phyloP scores from a whole-genome alignment of 192 early-diverging fungal species.

The Phycomyces blakesleeanus region DNA sequence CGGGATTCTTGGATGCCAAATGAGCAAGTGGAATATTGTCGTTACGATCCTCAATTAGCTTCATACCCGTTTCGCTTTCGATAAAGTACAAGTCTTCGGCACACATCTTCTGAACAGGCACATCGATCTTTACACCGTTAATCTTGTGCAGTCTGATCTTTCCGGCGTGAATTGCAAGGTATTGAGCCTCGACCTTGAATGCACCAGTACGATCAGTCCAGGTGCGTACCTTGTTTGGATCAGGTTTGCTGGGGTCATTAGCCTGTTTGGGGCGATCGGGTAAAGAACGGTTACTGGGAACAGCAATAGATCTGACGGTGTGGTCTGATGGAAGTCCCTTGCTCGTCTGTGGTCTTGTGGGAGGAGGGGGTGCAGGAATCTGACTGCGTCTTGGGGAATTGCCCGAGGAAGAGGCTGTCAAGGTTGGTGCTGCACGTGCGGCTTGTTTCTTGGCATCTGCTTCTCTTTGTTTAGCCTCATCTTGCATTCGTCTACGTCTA shows the following conservation, averaged over 20 bases:
- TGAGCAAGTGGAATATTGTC: slow-evolving; percentile 34
- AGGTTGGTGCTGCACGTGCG: background rate
- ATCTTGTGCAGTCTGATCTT: slow-evolving; percentile 91
- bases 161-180: slow-evolving; percentile 70
- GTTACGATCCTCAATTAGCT: slow-evolving; percentile 18
- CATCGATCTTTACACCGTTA: slow-evolving; percentile 92
- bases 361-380: slow-evolving; percentile 33
- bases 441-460: slow-evolving; percentile 7
- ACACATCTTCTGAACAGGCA: slow-evolving; percentile 85
- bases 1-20: slow-evolving; percentile 26
- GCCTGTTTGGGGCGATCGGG: slow-evolving; percentile 18
- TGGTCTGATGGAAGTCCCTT: slow-evolving; percentile 13
- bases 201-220: slow-evolving; percentile 93
- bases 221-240: slow-evolving; percentile 46
- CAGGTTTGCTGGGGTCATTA: slow-evolving; percentile 16
- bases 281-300: slow-evolving; percentile 21
- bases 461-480: slow-evolving; percentile 20
- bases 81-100: slow-evolving; percentile 49
- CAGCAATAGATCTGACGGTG: slow-evolving; percentile 14
- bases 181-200: slow-evolving; percentile 92
- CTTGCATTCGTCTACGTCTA: slow-evolving; percentile 22
- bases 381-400: slow-evolving; percentile 22
- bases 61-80: slow-evolving; percentile 38
- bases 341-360: background rate
- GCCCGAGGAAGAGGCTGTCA: background rate